phyloP scores from a whole-genome alignment of 140 eudicot genomes.

The Bidens hawaiensis region DNA sequence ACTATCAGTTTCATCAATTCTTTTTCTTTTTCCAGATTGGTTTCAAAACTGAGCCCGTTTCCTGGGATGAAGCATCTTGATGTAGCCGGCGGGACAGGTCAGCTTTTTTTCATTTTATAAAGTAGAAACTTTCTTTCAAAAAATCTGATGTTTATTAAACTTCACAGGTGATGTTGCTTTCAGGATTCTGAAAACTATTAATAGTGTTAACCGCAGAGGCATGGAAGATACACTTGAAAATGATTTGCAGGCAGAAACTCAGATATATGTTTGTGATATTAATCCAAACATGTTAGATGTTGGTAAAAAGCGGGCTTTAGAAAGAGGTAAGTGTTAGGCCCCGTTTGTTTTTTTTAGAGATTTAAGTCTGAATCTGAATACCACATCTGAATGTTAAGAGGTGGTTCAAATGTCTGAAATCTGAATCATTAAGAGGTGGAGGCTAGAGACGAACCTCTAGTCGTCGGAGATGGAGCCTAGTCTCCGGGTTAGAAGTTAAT shows the following conservation, averaged over 20 bases:
- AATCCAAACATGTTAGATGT: slow-evolving; percentile 91
- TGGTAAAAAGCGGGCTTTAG: slow-evolving; percentile 86
- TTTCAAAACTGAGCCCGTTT: slow-evolving; percentile 79
- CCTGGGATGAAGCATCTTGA: slow-evolving; percentile 99
- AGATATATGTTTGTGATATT: slow-evolving; percentile 87
- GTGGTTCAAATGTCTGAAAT: too few species aligned
- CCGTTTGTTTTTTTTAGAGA: too few species aligned
- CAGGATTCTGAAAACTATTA: slow-evolving; percentile 70
- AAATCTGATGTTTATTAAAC: slow-evolving; percentile 20
- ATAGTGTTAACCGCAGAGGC: slow-evolving; percentile 52
- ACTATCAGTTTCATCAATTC: slow-evolving; percentile 1
- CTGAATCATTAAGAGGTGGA: too few species aligned
- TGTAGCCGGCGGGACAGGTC: slow-evolving; percentile 99
- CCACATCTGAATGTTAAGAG: too few species aligned
- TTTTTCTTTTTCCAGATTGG: slow-evolving; percentile 44
- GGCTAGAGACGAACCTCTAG: too few species aligned
- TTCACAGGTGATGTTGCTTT: slow-evolving; percentile 93
- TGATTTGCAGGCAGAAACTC: slow-evolving; percentile 57
- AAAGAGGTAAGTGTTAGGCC: slow-evolving; percentile 68
- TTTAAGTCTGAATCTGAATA: too few species aligned
- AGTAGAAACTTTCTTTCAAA: not conserved
- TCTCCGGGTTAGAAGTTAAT: too few species aligned
- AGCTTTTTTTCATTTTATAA: not conserved
- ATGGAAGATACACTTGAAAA: slow-evolving; percentile 47
- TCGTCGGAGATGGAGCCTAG: too few species aligned